These are phyloP conservation scores for Aspergillus ochraceoroseus DNA, from an alignment of 2,329 filamentous ascomycete genomes.

Conservation along the genomic window DNA sequence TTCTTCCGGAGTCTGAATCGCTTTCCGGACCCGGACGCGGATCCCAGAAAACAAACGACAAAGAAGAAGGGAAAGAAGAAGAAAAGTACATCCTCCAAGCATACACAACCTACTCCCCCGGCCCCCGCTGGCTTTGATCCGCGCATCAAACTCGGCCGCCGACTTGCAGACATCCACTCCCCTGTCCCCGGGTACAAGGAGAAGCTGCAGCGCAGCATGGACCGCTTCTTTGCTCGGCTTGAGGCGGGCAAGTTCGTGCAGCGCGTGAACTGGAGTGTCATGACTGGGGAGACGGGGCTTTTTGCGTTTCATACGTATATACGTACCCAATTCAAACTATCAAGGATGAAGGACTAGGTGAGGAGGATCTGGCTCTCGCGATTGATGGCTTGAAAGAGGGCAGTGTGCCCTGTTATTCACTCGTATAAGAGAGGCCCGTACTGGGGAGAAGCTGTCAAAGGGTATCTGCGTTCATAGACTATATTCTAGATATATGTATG, in stretches of 20 bases:
- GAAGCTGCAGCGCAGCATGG: conserved; percentile 58
- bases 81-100: conserved; percentile 53
- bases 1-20: conserved; percentile 44
- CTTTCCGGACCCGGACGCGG: too few relatives aligned
- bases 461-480: conserved; percentile 41
- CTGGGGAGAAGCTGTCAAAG: conserved; percentile 54
- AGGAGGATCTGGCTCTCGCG: conserved; percentile 51
- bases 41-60: too few relatives aligned
- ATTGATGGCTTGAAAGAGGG: conserved; percentile 57
- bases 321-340: conserved; percentile 53
- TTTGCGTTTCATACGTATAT: conserved; percentile 61
- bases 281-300: conserved; percentile 34
- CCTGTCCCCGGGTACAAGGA: conserved; percentile 55
- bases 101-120: conserved; percentile 54
- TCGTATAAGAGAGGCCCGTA: conserved; percentile 55
- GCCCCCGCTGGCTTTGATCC: conserved; percentile 58
- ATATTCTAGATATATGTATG: not conserved
- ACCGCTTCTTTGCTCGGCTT: conserved; percentile 55
- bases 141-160: conserved; percentile 50
- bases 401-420: conserved; percentile 54
- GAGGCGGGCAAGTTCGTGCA: conserved; percentile 53
- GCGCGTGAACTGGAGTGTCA: conserved; percentile 50
- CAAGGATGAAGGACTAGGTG: conserved; percentile 53
- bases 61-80: conserved; percentile 19
- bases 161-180: conserved; percentile 53